Conservation (phyloP, 768 basidiomycete species). For the Mycena galericulata region DNA sequence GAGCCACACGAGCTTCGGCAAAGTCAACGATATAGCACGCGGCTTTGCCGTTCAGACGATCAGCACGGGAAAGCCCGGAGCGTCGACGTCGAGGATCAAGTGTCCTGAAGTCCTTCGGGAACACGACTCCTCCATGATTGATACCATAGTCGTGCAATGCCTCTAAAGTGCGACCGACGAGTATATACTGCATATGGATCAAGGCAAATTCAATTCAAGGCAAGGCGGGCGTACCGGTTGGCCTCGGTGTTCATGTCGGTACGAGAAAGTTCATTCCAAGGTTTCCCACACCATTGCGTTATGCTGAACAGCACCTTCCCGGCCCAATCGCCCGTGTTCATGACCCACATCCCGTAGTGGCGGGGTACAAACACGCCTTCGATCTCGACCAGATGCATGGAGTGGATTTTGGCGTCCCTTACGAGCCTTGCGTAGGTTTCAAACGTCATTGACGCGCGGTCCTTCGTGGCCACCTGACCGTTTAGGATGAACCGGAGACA, state of each 20-base stretch:
- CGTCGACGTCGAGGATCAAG: background rate
- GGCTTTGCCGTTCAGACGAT: background rate
- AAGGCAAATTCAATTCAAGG: too few species aligned
- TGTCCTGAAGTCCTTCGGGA: background rate
- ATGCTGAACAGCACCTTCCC: slow-evolving; percentile 18
- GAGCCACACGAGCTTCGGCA: background rate
- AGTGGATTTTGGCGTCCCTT: slow-evolving; percentile 7
- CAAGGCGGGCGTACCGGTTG: slow-evolving; percentile 7
- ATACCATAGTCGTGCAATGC: slow-evolving; percentile 9
- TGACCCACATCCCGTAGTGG: slow-evolving; percentile 25
- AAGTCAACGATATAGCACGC: slow-evolving; percentile 26
- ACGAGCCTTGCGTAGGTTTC: background rate
- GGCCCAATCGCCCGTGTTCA: slow-evolving; percentile 23
- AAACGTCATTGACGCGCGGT: background rate
- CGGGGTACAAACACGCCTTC: background rate
- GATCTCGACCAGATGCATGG: background rate
- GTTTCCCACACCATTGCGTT: slow-evolving; percentile 13
- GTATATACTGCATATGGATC: background rate
- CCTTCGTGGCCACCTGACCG: background rate
- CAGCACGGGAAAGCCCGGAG: background rate
- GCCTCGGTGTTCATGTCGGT: slow-evolving; percentile 9
- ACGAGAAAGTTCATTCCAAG: slow-evolving; percentile 1
- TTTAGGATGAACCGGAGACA: slow-evolving; percentile 16
- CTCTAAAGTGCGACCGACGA: slow-evolving; percentile 17
- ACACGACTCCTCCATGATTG: background rate